Percentiles rank a stretch among this genome's conserved stretches.
phyloP scores from a whole-genome alignment of 345 rosid genomes.

The Gossypium mustelinum region DNA sequence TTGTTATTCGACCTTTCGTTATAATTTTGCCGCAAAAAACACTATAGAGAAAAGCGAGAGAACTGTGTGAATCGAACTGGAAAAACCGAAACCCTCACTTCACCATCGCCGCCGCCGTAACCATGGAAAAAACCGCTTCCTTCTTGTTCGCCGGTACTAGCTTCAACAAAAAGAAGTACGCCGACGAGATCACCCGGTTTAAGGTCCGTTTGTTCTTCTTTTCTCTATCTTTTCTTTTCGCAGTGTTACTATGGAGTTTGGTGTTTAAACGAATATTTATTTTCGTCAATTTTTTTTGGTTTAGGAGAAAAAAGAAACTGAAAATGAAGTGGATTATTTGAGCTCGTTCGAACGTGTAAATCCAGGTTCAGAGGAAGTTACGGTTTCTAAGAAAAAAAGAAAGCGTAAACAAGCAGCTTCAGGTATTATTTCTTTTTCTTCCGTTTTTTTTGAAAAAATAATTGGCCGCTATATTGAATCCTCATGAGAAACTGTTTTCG shows the following conservation, averaged over 20 bases:
- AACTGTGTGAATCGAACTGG: neutral
- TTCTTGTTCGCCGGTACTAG: slow-evolving; percentile 75
- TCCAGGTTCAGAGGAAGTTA: slow-evolving; percentile 27
- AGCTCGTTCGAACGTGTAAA: slow-evolving; percentile 37
- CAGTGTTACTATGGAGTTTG: neutral
- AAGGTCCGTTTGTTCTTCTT: slow-evolving; percentile 33
- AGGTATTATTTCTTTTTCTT: slow-evolving; percentile 29
- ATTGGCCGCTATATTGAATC: neutral
- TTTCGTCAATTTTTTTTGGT: neutral
- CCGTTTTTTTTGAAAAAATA: neutral
- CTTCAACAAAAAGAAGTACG: slow-evolving; percentile 60
- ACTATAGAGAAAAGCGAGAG: neutral
- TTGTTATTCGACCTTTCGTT: neutral
- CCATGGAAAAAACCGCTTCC: slow-evolving; percentile 60
- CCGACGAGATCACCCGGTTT: slow-evolving; percentile 56
- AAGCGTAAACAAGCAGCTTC: slow-evolving; percentile 50
- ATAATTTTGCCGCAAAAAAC: neutral
- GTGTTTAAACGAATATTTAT: neutral
- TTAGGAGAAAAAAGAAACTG: slow-evolving; percentile 39
- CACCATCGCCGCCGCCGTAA: neutral
- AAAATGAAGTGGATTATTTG: slow-evolving; percentile 27
- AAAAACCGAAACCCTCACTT: neutral
- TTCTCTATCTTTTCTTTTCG: neutral
- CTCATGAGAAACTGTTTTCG: neutral
- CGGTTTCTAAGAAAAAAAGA: slow-evolving; percentile 42